Base-by-base conservation (phyloP, 2,329 filamentous ascomycete species). In the Pseudogymnoascus sp. region DNA sequence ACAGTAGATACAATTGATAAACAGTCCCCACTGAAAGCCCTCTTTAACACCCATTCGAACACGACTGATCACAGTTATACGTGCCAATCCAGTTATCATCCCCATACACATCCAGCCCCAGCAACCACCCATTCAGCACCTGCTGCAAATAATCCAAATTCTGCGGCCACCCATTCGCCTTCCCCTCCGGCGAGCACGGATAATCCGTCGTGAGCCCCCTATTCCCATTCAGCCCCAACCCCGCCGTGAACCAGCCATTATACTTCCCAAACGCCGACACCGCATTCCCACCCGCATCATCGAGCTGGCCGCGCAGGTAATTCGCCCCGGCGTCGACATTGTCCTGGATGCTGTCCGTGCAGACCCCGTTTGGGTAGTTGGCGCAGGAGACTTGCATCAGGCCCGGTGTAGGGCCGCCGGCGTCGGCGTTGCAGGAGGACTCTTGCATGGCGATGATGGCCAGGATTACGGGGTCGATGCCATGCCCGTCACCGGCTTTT, bases 401-500 rank as follows among this genome's bases (percentile, higher is more conserved):
- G 5, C 75, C 74, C 0, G 74, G 73, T 5, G 74, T 75, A 2
- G 70, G 69, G 0, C 71, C 71, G n/a, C 72, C 72, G 1, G 69
- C 72, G 59, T 73, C 65, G 28, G 73, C 72, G 62, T 74, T 73
- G 70, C 74, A 76, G 16, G 69, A 73, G 5, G 72, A 74, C 65
- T 75, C 74, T 62, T 75, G 74, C 72, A 74, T 74, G 25, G 74
- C 73, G 59, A 75, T 69, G 62, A 75, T 72, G 49, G 74, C 74
- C 1, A 75, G 68, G 53, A 75, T 69, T 16, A 72, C 74, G 3
- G 72, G 72, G 60, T 74, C 70, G 59, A 75, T 71, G 64, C 67
- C 65, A 69, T 75, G 73, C 61, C 72, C 70, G 8, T 66, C 63
- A 14, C 69, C 72, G 72, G 28, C 69, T 49, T 60, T 68, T 60